Conservation (phyloP, 257 asterid genomes). For the Solanum virginianum region DNA sequence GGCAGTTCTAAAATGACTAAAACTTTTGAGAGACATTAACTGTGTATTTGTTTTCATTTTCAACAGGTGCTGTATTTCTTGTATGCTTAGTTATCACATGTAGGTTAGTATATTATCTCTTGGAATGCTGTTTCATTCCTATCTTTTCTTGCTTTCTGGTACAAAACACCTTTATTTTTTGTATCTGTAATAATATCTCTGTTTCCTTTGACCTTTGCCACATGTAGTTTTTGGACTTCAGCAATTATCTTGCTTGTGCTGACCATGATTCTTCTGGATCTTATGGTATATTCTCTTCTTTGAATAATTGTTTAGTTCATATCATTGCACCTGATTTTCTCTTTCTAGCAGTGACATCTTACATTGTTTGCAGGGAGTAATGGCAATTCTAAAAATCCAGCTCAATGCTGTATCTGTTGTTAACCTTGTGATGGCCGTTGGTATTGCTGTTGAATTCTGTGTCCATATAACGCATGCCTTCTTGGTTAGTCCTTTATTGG, state of each 20-base stretch:
- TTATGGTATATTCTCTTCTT: slow-evolving; percentile 47
- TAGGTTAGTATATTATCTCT: slow-evolving; percentile 40
- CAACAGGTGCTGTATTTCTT: slow-evolving; percentile 79
- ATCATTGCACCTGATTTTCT: neutral
- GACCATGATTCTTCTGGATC: slow-evolving; percentile 85
- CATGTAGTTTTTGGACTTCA: slow-evolving; percentile 85
- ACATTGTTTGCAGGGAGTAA: slow-evolving; percentile 59
- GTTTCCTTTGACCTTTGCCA: neutral
- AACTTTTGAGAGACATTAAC: neutral
- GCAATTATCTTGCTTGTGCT: slow-evolving; percentile 80
- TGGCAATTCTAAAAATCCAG: slow-evolving; percentile 87
- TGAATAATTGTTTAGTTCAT: neutral
- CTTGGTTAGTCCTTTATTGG: slow-evolving; percentile 47
- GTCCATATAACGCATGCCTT: slow-evolving; percentile 97
- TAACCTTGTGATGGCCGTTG: slow-evolving; percentile 96
- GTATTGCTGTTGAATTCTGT: slow-evolving; percentile 92
- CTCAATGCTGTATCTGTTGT: slow-evolving; percentile 91
- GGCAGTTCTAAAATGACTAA: neutral
- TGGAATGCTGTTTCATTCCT: neutral
- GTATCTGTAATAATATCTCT: neutral
- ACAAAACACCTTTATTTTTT: neutral
- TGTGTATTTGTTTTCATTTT: neutral
- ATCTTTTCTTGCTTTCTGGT: neutral
- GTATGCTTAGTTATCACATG: slow-evolving; percentile 90
- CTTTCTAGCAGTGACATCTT: neutral